These are phyloP conservation scores for Adenanthera pavonina DNA, from an alignment of 306 rosid genomes.

Conservation along the genomic window DNA sequence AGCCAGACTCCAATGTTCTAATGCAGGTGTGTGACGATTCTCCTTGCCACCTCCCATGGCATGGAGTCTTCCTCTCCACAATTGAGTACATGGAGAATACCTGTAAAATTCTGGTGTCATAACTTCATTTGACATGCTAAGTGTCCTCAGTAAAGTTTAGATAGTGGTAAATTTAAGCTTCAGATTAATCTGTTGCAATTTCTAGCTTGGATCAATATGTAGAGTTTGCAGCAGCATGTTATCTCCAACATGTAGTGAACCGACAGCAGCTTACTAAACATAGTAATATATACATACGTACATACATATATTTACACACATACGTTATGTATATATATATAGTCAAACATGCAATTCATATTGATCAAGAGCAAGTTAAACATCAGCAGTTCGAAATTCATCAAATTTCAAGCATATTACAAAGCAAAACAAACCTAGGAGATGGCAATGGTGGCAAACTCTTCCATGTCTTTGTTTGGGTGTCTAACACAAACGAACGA, in stretches of 20 bases:
- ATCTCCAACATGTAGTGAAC: not conserved
- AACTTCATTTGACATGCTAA: slow-evolving; percentile 26
- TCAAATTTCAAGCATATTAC: slow-evolving; percentile 10
- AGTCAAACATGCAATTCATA: not conserved
- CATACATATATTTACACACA: not conserved
- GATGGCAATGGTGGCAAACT: slow-evolving; percentile 72
- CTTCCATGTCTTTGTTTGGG: slow-evolving; percentile 72
- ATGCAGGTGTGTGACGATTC: slow-evolving; percentile 85
- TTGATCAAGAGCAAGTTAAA: slow-evolving; percentile 6
- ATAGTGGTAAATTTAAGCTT: slow-evolving; percentile 3
- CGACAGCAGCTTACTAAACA: slow-evolving; percentile 17
- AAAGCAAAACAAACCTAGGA: slow-evolving; percentile 63
- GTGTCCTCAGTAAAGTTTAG: not conserved
- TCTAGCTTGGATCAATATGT: not conserved
- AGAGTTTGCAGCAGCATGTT: not conserved
- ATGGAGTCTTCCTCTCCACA: slow-evolving; percentile 93
- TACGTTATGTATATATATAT: not conserved
- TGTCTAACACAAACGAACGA: slow-evolving; percentile 67
- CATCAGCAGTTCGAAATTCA: slow-evolving; percentile 2
- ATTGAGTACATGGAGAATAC: slow-evolving; percentile 90
- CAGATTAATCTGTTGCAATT: slow-evolving; percentile 5
- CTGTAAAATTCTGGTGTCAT: slow-evolving; percentile 45
- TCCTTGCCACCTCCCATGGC: slow-evolving; percentile 98
- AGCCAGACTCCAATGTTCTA: slow-evolving; percentile 92
- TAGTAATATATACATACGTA: not conserved